Percentiles rank a stretch among this genome's conserved stretches.
Evolutionary conservation across 148 eudicot genomes (phyloP).

Genomic region (Rhododendron henanense): DNA sequence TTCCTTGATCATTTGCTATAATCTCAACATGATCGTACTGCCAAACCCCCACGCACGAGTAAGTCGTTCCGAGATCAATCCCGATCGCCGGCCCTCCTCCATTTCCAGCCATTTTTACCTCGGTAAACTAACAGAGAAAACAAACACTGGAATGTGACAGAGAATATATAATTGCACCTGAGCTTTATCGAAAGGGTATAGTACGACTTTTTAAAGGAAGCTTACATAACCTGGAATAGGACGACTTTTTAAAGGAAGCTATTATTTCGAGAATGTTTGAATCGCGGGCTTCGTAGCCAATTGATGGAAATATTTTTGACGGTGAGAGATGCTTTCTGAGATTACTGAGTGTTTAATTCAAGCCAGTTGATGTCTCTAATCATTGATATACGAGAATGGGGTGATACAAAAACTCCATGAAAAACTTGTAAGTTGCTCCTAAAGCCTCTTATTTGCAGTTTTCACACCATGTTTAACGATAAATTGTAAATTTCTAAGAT

Average conservation of each 20-base stretch:
- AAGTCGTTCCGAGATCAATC: conserved; percentile 9
- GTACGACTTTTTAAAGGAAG: neutral
- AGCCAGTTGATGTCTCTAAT: neutral
- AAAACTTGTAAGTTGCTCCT: too few relatives aligned
- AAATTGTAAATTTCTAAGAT: too few relatives aligned
- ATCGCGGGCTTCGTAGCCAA: neutral
- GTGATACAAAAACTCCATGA: too few relatives aligned
- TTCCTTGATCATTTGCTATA: conserved; percentile 15
- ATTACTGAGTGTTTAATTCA: neutral
- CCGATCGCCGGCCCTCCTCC: conserved; percentile 13
- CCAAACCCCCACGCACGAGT: conserved; percentile 8
- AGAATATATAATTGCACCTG: neutral
- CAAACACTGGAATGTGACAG: neutral
- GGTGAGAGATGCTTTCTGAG: too few relatives aligned
- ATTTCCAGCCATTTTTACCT: conserved; percentile 6
- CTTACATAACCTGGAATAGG: neutral
- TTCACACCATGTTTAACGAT: too few relatives aligned
- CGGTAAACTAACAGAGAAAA: neutral
- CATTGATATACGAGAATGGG: neutral
- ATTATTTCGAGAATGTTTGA: neutral
- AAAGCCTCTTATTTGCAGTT: too few relatives aligned
- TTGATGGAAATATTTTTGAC: too few relatives aligned
- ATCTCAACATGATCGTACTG: conserved; percentile 14
- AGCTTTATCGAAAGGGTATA: neutral
- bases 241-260: neutral